Percentiles rank a stretch among this genome's conserved stretches.
Conservation (phyloP, 2,329 filamentous ascomycete genomes). For the Thielaviopsis ethacetica region DNA sequence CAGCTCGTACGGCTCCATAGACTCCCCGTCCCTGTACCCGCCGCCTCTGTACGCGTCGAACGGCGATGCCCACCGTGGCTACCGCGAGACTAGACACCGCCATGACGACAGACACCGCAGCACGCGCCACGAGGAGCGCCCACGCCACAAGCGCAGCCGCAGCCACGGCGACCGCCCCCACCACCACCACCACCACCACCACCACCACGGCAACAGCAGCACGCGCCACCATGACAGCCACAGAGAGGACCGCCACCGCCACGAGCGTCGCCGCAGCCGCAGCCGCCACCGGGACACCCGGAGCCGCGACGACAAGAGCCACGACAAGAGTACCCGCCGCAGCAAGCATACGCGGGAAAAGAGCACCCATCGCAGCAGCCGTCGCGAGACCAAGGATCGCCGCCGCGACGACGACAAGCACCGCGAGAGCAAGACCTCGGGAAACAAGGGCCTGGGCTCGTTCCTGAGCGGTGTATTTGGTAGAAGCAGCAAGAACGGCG, state of each 20-base stretch:
- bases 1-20: not conserved
- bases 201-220: not conserved
- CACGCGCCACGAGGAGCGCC: not conserved
- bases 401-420: no score
- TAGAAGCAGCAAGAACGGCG: not conserved
- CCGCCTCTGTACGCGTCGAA: not conserved
- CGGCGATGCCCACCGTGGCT: not conserved
- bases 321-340: not conserved
- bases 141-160: not conserved
- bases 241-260: not conserved
- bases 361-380: no score
- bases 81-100: not conserved
- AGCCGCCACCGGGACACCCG: not conserved
- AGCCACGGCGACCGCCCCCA: not conserved
- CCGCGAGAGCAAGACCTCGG: not conserved
- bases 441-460: not conserved
- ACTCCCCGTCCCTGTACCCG: not conserved
- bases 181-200: not conserved
- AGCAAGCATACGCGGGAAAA: no score
- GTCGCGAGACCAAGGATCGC: no score
- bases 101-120: not conserved
- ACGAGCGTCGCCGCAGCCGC: not conserved
- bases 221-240: not conserved
- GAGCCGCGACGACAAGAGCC: not conserved
- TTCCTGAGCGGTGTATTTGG: not conserved